phyloP scores from a whole-genome alignment of 306 rosid species.

The Geum urbanum region DNA sequence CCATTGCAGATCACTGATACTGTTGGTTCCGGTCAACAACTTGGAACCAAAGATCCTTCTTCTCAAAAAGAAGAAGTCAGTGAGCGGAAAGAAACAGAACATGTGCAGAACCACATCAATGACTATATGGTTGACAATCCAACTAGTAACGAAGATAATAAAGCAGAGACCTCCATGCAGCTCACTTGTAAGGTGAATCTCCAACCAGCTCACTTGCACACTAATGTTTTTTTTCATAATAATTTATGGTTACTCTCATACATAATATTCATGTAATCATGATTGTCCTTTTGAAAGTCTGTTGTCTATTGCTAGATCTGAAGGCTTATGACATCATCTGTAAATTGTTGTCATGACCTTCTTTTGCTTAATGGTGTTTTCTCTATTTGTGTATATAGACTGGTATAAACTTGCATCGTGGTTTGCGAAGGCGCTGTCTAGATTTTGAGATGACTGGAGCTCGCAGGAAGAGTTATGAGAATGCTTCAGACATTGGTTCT shows the following conservation, averaged over 20 bases:
- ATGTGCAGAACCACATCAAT: slow-evolving; percentile 28
- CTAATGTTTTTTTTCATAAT: not conserved
- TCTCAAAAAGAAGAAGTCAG: slow-evolving; percentile 35
- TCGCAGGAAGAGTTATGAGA: slow-evolving; percentile 44
- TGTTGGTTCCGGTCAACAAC: slow-evolving; percentile 39
- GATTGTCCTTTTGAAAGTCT: not conserved
- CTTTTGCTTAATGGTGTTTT: slow-evolving; percentile 8
- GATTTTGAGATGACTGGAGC: slow-evolving; percentile 71
- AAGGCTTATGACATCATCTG: not conserved
- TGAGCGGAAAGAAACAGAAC: slow-evolving; percentile 28
- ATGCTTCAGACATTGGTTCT: slow-evolving; percentile 44
- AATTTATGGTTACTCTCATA: not conserved
- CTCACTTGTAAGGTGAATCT: slow-evolving; percentile 41
- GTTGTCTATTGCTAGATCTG: not conserved
- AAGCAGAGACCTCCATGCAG: slow-evolving; percentile 32
- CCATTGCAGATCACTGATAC: slow-evolving; percentile 32
- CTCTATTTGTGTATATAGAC: slow-evolving; percentile 41
- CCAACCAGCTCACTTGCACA: not conserved
- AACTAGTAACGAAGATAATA: slow-evolving; percentile 33
- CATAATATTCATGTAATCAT: not conserved
- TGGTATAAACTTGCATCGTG: slow-evolving; percentile 50
- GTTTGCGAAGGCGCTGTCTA: slow-evolving; percentile 76
- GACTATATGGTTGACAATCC: slow-evolving; percentile 27
- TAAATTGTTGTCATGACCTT: not conserved
- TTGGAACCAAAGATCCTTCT: slow-evolving; percentile 36